Conservation (phyloP, 176 grass and related monocot species). For the Zea luxurians region DNA sequence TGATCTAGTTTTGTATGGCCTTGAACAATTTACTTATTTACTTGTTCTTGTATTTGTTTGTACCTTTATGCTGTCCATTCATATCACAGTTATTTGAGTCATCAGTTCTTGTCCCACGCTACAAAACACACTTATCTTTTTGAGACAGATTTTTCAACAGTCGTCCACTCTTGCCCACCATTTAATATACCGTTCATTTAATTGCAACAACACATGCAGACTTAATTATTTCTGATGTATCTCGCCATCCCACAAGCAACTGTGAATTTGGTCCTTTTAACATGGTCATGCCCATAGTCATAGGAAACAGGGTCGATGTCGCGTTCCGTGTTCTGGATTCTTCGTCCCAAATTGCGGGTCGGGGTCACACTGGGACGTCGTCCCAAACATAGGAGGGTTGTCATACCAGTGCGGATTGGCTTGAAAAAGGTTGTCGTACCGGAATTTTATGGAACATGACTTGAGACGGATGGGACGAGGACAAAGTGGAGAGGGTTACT, state of each 20-base stretch:
- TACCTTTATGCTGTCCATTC: neutral
- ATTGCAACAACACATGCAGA: conserved; percentile 7
- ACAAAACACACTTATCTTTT: conserved; percentile 9
- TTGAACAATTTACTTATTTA: conserved; percentile 10
- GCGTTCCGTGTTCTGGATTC: too few species aligned
- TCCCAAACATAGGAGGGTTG: too few species aligned
- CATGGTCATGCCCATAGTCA: neutral
- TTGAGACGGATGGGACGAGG: too few species aligned
- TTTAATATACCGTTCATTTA: neutral
- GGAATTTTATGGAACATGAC: too few species aligned
- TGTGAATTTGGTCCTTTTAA: conserved; percentile 13
- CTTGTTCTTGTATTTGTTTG: conserved; percentile 7
- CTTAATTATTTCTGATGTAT: conserved; percentile 21
- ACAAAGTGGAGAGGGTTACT: too few species aligned
- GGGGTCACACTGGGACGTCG: too few species aligned
- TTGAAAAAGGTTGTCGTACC: too few species aligned
- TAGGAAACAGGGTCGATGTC: too few species aligned
- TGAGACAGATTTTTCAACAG: conserved; percentile 7
- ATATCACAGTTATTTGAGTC: neutral
- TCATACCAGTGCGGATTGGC: too few species aligned
- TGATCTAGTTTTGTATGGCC: conserved; percentile 23
- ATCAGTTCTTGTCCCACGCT: conserved; percentile 12
- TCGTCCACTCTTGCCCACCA: neutral
- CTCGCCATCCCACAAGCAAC: conserved; percentile 3
- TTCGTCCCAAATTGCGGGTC: too few species aligned